Percentiles rank a stretch among this genome's conserved stretches.
These are phyloP conservation scores for Fusarium odoratissimum DNA, from an alignment of 2,329 filamentous ascomycete species.

Conservation along the genomic window DNA sequence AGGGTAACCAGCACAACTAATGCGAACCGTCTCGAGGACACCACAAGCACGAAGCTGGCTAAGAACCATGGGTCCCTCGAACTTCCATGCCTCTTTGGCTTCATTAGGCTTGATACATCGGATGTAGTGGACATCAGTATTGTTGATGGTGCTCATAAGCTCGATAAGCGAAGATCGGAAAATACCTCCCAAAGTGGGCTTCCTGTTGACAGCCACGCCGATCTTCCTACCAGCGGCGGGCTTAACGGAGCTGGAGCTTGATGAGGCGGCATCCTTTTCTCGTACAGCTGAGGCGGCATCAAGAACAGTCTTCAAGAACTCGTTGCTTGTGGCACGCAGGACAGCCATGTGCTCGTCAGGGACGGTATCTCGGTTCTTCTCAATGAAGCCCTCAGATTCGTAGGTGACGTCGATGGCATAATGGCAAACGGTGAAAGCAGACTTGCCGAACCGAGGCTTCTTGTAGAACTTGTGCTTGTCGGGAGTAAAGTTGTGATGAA, in stretches of 20 bases:
- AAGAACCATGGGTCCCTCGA: conserved; percentile 98
- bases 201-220: conserved; percentile 91
- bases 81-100: conserved; percentile 95
- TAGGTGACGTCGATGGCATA: conserved; percentile 99
- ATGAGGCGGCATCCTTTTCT: conserved; percentile 83
- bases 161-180: conserved; percentile 99
- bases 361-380: conserved; percentile 99
- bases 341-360: conserved; percentile 98
- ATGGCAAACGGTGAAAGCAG: conserved; percentile 96
- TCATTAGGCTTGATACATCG: conserved; percentile 99
- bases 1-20: conserved; percentile 96
- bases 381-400: conserved; percentile 98
- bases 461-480: conserved; percentile 98
- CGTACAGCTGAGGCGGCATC: conserved; percentile 87
- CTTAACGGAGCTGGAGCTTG: conserved; percentile 78
- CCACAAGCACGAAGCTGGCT: conserved; percentile 97
- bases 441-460: conserved; percentile 97
- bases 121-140: conserved; percentile 98
- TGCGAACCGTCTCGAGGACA: conserved; percentile 97
- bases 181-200: conserved; percentile 96
- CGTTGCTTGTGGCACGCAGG: conserved; percentile 83
- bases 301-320: conserved; percentile 85
- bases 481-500: conserved; percentile 90
- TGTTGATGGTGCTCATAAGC: conserved; percentile 97
- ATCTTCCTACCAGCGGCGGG: conserved; percentile 85